These are phyloP conservation scores for Oidiodendron maius DNA, from an alignment of 495 filamentous ascomycete genomes.

Conservation along the genomic window DNA sequence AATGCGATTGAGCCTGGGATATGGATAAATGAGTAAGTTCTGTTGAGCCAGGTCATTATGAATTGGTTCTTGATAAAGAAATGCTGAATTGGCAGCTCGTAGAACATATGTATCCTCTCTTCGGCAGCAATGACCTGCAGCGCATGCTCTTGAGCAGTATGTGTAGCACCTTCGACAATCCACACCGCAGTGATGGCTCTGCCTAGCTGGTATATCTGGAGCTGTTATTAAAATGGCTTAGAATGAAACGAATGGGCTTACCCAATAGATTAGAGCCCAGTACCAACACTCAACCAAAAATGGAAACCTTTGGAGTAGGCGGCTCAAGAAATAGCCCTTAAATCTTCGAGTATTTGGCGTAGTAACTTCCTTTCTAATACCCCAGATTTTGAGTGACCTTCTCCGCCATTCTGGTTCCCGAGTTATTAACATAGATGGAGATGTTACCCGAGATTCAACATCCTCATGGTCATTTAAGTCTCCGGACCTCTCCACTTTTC, in stretches of 20 bases:
- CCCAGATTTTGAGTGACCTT: conserved; percentile 17
- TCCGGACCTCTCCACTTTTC: neutral
- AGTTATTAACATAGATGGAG: conserved; percentile 4
- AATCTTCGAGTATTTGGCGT: conserved; percentile 52
- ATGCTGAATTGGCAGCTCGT: conserved; percentile 47
- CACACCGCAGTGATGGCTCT: conserved; percentile 57
- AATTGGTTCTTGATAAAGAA: conserved; percentile 42
- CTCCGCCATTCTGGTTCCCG: conserved; percentile 16
- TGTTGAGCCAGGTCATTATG: conserved; percentile 50
- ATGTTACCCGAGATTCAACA: conserved; percentile 2
- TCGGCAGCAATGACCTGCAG: conserved; percentile 51
- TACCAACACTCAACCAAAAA: conserved; percentile 80
- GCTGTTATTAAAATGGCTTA: conserved; percentile 1
- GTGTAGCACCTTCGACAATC: conserved; percentile 49
- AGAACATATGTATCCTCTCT: conserved; percentile 48
- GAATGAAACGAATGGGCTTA: conserved; percentile 21
- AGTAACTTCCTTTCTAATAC: conserved; percentile 24
- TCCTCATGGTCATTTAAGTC: neutral
- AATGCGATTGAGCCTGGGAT: conserved; percentile 74
- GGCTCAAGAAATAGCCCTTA: conserved; percentile 45
- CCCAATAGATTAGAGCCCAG: conserved; percentile 67
- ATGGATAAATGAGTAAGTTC: conserved; percentile 74
- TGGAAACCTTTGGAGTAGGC: conserved; percentile 60
- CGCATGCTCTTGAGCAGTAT: conserved; percentile 51
- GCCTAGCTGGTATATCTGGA: conserved; percentile 55